Evolutionary conservation across 2,329 filamentous ascomycete species (phyloP), one percentile per base, ranked within the genome.

Genomic region (Penicillium sp.): DNA sequence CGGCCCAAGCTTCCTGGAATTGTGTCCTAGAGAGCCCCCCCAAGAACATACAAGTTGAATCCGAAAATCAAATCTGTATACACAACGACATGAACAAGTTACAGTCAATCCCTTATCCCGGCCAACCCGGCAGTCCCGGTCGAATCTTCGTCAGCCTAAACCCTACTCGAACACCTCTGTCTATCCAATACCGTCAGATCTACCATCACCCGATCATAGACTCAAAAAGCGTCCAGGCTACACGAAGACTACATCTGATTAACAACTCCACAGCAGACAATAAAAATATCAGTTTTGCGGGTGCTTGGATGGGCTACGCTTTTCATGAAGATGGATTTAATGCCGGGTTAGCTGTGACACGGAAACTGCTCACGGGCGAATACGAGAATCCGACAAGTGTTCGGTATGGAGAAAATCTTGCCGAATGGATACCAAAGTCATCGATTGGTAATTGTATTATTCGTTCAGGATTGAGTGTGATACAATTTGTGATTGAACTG

Each of bases 221-320:
- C 42, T 40, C 35, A 3, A n/a, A 11, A 8, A 51, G 48, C 20
- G 24, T 51, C 9, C 40, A 38, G 4, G 30, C 38, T 5, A 12
- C 55, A n/a, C 40, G 48, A 8, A 11, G 26, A 3, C 8, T 57
- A 1, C 18, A 52, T n/a, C 16, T 18, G 9, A 26, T 52, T 11
- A 57, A 52, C 11, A 21, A 43, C 14, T 12, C 21, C 4, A 18
- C n/a, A n/a, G n/a, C n/a, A n/a, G n/a, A n/a, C n/a, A n/a, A 48
- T n/a, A 23, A 6, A 20, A 9, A 43, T 33, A 33, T 53, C 49
- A 43, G 33, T 42, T 52, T 33, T 42, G 49, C 55, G 8, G 55
- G 55, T 21, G 55, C 55, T 23, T 57, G 55, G 55, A 57, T 57
- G 55, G 55, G 55, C 2, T 57, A 48, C 28, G 49, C 28, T 2